A percentile compares a stretch with the other conserved stretches of the same genome.
Evolutionary conservation across 2,329 filamentous ascomycete genomes (phyloP).

Genomic region (Fusarium ramigenum): DNA sequence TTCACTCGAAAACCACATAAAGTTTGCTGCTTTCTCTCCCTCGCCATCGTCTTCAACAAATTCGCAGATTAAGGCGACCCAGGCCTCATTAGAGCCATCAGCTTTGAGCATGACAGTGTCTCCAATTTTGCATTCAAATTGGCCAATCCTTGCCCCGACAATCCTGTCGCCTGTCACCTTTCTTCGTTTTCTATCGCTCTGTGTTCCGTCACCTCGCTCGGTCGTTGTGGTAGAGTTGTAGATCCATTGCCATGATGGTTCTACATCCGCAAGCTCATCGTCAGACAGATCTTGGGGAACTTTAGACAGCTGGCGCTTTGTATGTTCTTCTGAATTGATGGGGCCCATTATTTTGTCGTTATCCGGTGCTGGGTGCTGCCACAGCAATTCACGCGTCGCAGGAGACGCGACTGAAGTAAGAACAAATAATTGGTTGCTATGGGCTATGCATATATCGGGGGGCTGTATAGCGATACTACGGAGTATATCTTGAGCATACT

Average conservation of each 20-base stretch:
- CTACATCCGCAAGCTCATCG: slow-evolving; percentile 81
- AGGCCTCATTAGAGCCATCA: slow-evolving; percentile 85
- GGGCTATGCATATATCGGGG: slow-evolving; percentile 36
- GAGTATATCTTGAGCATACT: background rate
- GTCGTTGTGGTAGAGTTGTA: slow-evolving; percentile 58
- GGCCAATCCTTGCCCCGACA: slow-evolving; percentile 82
- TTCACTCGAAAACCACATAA: slow-evolving; percentile 96
- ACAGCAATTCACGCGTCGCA: slow-evolving; percentile 41
- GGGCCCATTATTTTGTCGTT: slow-evolving; percentile 39
- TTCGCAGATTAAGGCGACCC: slow-evolving; percentile 88
- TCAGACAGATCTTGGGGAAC: slow-evolving; percentile 74
- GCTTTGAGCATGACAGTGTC: slow-evolving; percentile 89
- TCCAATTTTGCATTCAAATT: slow-evolving; percentile 81
- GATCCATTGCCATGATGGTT: slow-evolving; percentile 82
- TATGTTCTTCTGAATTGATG: slow-evolving; percentile 27
- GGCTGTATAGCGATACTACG: background rate
- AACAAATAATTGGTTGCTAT: slow-evolving; percentile 32
- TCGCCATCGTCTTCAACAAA: slow-evolving; percentile 78
- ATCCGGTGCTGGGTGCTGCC: slow-evolving; percentile 13
- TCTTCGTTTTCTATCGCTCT: slow-evolving; percentile 49
- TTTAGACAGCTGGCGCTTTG: slow-evolving; percentile 24
- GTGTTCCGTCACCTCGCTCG: slow-evolving; percentile 39
- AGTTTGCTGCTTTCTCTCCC: slow-evolving; percentile 78
- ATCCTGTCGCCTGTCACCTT: slow-evolving; percentile 62
- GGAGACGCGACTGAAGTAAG: slow-evolving; percentile 43